Conservation (phyloP, 1,284 basidiomycete species). For the Cryptococcus wingfieldii region DNA sequence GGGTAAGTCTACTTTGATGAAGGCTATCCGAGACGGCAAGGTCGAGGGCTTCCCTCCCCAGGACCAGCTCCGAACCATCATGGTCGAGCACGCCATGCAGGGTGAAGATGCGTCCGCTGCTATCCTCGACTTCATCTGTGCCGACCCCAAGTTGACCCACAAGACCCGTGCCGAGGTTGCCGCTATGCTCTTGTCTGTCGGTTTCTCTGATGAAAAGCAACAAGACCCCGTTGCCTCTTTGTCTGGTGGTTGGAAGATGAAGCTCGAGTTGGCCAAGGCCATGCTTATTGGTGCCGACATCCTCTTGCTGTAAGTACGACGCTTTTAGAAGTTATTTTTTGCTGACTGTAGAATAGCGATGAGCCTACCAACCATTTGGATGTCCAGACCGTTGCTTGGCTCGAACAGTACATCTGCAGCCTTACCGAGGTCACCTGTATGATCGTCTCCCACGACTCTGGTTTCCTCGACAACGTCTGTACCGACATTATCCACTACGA, state of each 20-base stretch:
- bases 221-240: slow-evolving; percentile 79
- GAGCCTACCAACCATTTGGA: slow-evolving; percentile 62
- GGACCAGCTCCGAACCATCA: slow-evolving; percentile 77
- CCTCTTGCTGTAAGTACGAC: slow-evolving; percentile 59
- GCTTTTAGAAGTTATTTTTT: not conserved
- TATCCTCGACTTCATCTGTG: slow-evolving; percentile 82
- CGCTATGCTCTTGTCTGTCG: slow-evolving; percentile 75
- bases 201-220: slow-evolving; percentile 86
- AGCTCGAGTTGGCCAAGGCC: slow-evolving; percentile 80
- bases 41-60: slow-evolving; percentile 94
- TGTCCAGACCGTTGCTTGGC: slow-evolving; percentile 84
- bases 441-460: slow-evolving; percentile 96
- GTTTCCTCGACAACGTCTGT: slow-evolving; percentile 94
- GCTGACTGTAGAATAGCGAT: slow-evolving; percentile 16
- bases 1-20: slow-evolving; percentile 94
- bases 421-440: slow-evolving; percentile 84
- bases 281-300: slow-evolving; percentile 96
- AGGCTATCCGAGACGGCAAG: slow-evolving; percentile 90
- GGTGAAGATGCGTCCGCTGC: slow-evolving; percentile 79
- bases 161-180: slow-evolving; percentile 66
- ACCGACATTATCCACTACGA: slow-evolving; percentile 98
- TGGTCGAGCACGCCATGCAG: slow-evolving; percentile 95
- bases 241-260: slow-evolving; percentile 99
- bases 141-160: slow-evolving; percentile 55
- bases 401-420: slow-evolving; percentile 80